Conservation (phyloP, 2,329 filamentous ascomycete species). For the Didymella pinodella region DNA sequence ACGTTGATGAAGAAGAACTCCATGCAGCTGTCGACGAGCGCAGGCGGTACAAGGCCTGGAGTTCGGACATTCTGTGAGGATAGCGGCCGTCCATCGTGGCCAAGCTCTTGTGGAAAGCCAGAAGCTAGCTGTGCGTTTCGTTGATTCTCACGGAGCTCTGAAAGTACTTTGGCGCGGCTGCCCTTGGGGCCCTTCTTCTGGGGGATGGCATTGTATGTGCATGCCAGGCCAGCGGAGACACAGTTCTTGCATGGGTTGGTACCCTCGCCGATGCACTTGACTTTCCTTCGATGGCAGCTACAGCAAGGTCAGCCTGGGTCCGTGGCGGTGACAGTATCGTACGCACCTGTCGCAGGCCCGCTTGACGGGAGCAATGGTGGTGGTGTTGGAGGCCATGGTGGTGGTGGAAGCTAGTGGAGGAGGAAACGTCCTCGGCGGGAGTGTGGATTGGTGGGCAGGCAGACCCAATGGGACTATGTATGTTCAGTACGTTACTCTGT, state of each 20-base stretch:
- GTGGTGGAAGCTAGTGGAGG: constrained; percentile 29
- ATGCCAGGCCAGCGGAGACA: constrained; percentile 64
- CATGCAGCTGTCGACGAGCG: constrained; percentile 62
- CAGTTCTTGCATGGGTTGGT: constrained; percentile 68
- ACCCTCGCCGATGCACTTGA: constrained; percentile 61
- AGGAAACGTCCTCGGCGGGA: constrained; percentile 36
- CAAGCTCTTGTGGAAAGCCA: constrained; percentile 49
- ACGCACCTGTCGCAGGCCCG: constrained; percentile 54
- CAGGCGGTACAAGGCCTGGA: constrained; percentile 58
- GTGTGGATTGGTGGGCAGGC: constrained; percentile 33
- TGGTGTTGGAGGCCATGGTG: constrained; percentile 42
- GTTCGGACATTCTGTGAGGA: constrained; percentile 56
- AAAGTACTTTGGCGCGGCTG: constrained; percentile 68
- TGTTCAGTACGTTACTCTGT: constrained; percentile 41
- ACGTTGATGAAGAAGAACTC: constrained; percentile 69
- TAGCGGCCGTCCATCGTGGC: constrained; percentile 53
- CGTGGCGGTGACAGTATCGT: constrained; percentile 4
- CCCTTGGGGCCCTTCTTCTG: constrained; percentile 71
- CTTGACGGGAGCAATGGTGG: constrained; percentile 50
- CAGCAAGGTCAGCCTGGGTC: constrained; percentile 24
- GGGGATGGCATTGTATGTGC: constrained; percentile 70
- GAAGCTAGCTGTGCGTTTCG: constrained; percentile 56
- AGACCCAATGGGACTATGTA: constrained; percentile 42
- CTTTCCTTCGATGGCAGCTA: constrained; percentile 59
- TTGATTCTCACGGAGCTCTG: constrained; percentile 64